Evolutionary conservation across 2,329 filamentous ascomycete species (phyloP), one percentile per base, ranked within the genome.

Genomic region (Teratosphaeriaceae sp.): DNA sequence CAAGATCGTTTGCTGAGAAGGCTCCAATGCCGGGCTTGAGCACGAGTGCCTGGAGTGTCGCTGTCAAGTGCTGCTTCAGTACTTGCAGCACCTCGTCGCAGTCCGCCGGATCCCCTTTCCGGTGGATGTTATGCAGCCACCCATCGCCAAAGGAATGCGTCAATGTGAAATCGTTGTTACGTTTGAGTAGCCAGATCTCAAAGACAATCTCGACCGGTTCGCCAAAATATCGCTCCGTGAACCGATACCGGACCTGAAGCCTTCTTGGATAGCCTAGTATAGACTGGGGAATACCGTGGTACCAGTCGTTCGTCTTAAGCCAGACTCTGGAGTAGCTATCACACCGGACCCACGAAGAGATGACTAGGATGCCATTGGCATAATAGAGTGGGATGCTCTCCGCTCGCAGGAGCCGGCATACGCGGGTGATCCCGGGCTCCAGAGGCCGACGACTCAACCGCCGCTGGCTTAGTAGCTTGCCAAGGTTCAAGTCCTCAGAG

Each of bases 101-200:
- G 21, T 48, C 38, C 18, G 36, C 43, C 29, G 38, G 45, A 38
- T 45, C 45, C 6, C 42, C 42, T 26, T 38, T 44, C 13, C 38
- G 30, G 22, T 42, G 30, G 3, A 35, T 36, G 34, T 45, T 39
- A 1, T 16, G 33, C 18, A 24, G 42, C 42, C 42, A 47, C 7
- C 34, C 42, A 2, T 20, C 8, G 12, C 22, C 38, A 38, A 36
- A 42, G 3, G 19, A 15, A 9, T 24, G 8, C 8, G 7, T 16
- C n/a, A 39, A 11, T 6, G 20, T 26, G 23, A 26, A 39, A 22
- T 9, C 18, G 23, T 39, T 19, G 21, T 15, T 19, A 5, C 8
- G 6, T 16, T 24, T 24, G 23, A 33, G 34, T 18, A 44, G 23
- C 16, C 4, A 16, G 38, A 47, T 37, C 15, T 8, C 27, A 27